These are phyloP conservation scores for Jackrogersella minutella DNA, from an alignment of 495 filamentous ascomycete species.

Conservation along the genomic window DNA sequence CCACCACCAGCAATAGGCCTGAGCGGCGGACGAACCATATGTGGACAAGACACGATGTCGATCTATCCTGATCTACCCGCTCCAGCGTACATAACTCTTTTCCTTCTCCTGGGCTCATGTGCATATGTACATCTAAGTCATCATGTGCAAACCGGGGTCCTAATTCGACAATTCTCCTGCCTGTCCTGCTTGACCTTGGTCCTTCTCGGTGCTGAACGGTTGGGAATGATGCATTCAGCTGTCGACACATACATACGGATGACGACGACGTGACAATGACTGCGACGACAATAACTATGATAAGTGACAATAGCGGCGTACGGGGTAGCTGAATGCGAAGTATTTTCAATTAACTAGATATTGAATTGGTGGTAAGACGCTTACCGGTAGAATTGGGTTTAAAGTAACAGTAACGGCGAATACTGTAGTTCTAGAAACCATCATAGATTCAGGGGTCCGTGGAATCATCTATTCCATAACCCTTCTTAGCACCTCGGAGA, in stretches of 20 bases:
- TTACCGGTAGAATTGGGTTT: conserved; percentile 34
- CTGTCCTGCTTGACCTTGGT: not conserved
- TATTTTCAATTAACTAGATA: conserved; percentile 23
- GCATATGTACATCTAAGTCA: conserved; percentile 23
- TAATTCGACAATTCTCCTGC: conserved; percentile 15
- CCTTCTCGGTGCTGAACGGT: not conserved
- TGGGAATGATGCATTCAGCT: conserved; percentile 17
- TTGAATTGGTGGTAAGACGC: conserved; percentile 35
- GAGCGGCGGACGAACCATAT: conserved; percentile 18
- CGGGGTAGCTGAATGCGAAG: conserved; percentile 16
- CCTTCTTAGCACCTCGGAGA: conserved; percentile 26
- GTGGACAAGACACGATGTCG: conserved; percentile 11
- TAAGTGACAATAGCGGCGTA: conserved; percentile 13
- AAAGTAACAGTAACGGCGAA: not conserved
- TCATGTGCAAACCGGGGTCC: conserved; percentile 1
- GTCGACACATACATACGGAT: not conserved
- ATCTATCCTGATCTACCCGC: conserved; percentile 39
- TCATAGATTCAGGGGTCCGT: not conserved
- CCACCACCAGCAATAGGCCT: conserved; percentile 2
- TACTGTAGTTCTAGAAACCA: conserved; percentile 14
- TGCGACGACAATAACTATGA: conserved; percentile 25
- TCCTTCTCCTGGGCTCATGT: conserved; percentile 19
- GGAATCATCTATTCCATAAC: conserved; percentile 17
- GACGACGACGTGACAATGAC: conserved; percentile 19
- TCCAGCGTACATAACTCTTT: conserved; percentile 7